Evolutionary conservation across 345 rosid genomes (phyloP).

Genomic region (Eucalyptus globulus): DNA sequence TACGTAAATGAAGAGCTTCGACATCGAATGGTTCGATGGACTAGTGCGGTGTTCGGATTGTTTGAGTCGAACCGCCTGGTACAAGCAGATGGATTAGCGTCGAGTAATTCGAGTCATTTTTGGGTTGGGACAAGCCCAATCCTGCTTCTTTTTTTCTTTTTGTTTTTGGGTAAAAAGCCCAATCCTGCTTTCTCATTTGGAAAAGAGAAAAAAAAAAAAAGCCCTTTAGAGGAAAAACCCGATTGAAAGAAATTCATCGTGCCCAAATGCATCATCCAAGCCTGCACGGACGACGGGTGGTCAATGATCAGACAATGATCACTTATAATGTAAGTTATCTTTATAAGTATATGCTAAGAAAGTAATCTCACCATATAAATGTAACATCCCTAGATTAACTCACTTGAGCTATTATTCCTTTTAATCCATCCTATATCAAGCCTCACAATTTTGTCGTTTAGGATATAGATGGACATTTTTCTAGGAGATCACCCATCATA

Average conservation of each 20-base stretch:
- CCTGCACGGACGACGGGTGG: background rate
- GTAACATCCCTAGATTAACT: too few species aligned
- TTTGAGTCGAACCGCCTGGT: background rate
- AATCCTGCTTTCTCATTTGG: too few species aligned
- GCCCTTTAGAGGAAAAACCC: background rate
- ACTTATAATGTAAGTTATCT: background rate
- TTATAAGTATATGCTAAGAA: background rate
- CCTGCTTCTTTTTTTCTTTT: too few species aligned
- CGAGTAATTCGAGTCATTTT: background rate
- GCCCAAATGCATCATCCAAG: background rate
- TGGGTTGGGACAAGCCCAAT: too few species aligned
- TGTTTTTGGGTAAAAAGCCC: too few species aligned
- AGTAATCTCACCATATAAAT: background rate
- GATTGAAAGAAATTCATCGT: background rate
- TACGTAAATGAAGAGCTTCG: background rate
- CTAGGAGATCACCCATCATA: too few species aligned
- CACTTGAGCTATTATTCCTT: too few species aligned
- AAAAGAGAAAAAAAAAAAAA: too few species aligned
- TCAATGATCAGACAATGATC: too few species aligned
- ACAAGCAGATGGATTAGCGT: background rate
- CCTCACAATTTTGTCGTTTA: too few species aligned
- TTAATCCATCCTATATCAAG: too few species aligned
- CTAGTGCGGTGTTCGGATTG: background rate
- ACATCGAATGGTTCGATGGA: background rate
- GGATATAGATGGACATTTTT: too few species aligned